Base-by-base conservation (phyloP, 2,329 filamentous ascomycete species). In the Cladosporium cucumerinum region DNA sequence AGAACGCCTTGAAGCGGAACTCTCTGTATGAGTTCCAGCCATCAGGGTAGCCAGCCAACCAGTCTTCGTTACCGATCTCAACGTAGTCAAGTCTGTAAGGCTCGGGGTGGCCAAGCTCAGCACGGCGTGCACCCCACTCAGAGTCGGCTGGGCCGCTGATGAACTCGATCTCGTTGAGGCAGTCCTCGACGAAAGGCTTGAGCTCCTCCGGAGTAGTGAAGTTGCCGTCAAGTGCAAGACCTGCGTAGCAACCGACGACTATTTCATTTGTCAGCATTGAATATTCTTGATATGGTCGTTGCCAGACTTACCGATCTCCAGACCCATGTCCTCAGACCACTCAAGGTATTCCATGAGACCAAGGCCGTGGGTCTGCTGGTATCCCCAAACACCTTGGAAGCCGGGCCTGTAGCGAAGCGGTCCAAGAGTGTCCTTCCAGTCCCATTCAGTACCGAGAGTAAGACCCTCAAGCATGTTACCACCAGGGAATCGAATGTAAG, bases 41-140 rank as follows among this genome's bases (percentile, higher is more conserved):
- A 26, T 28, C 63, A 16, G 67, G 68, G 54, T 69, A 71, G 30
- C 69, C 70, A 59, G 66, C 80, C 73, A 63, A 81, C 80, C 84
- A 85, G 69, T 89, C 87, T 72, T 90, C 87, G 72, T 89, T 89
- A 66, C 87, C 87, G 54, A 89, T 77, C 74, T 89, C 87, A 60
- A 89, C 84, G 68, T 84, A 87, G 6, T 82, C 77, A 36, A 89
- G 80, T 30, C 73, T 78, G 77, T 85, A 89, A 0, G 87, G 87
- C 66, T 86, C 79, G 0, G 86, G 82, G 68, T 88, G 84, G 5
- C 87, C 87, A 5, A 87, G 79, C 55, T 81, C 76, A 7, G 86
- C 86, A 25, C 87, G 85, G 10, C 82, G 75, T 7, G 81, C 78
- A 16, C 87, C 87, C 78, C 84, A 88, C 34, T 79, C 81, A 2